phyloP scores from a whole-genome alignment of 2,329 filamentous ascomycete genomes.

The Fusarium sp. region DNA sequence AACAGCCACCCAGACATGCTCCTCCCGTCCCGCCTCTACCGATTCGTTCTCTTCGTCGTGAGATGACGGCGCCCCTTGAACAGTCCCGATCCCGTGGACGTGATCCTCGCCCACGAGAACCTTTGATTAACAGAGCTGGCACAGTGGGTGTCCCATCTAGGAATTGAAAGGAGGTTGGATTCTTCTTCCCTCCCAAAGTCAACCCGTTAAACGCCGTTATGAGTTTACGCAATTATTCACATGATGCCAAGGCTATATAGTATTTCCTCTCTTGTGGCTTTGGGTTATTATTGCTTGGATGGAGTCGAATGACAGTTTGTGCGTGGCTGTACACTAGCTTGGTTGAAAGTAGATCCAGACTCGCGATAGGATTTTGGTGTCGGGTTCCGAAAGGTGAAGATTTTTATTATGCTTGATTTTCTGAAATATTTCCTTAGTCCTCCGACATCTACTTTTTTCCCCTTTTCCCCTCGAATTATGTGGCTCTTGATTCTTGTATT shows the following conservation, averaged over 20 bases:
- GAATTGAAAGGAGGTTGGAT: conserved; percentile 11
- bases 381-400: neutral
- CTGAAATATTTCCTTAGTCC: conserved; percentile 18
- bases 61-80: conserved; percentile 36
- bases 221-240: conserved; percentile 36
- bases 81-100: conserved; percentile 39
- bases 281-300: neutral
- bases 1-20: conserved; percentile 25
- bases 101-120: conserved; percentile 43
- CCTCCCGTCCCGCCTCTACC: conserved; percentile 44
- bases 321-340: neutral
- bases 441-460: neutral
- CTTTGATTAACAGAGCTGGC: conserved; percentile 47
- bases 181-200: neutral
- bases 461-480: neutral
- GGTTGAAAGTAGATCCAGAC: neutral
- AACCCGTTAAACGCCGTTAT: conserved; percentile 12
- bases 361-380: neutral
- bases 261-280: conserved; percentile 1
- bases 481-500: conserved; percentile 10
- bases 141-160: conserved; percentile 31
- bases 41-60: conserved; percentile 43
- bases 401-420: neutral
- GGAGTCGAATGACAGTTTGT: neutral
- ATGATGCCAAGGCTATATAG: conserved; percentile 20